Conservation (phyloP, 805 yeast species). For the Cyberlindnera xishuangbannaensis region DNA sequence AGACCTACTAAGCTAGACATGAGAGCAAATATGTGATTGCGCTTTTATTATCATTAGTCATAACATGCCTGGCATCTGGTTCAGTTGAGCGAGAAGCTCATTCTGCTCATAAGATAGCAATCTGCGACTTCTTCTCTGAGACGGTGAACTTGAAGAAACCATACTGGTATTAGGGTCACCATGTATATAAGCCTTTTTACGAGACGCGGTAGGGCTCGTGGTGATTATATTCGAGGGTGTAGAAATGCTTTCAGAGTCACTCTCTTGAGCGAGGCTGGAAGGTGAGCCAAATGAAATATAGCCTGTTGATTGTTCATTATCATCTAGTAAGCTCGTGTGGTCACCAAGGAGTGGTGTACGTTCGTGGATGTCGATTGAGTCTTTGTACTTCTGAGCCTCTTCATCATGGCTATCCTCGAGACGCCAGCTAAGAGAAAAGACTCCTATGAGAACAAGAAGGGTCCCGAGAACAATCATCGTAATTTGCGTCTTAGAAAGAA, state of each 20-base stretch:
- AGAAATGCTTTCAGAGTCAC: constrained; percentile 1
- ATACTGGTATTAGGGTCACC: constrained; percentile 3
- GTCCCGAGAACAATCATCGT: constrained; percentile 46
- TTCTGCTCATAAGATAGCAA: constrained; percentile 48
- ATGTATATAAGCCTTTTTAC: constrained; percentile 1
- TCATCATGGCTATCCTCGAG: constrained; percentile 26
- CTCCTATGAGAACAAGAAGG: constrained; percentile 46
- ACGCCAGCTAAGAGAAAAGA: constrained; percentile 57
- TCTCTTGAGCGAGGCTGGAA: constrained; percentile 6
- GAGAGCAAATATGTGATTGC: no score
- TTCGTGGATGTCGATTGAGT: constrained; percentile 16
- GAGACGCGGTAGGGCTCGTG: constrained; percentile 2
- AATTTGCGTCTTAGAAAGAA: constrained; percentile 30
- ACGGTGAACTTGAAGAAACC: constrained; percentile 3
- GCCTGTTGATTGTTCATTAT: constrained; percentile 15
- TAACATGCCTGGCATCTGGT: constrained; percentile 19
- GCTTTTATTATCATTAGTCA: background rate
- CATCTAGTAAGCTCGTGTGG: constrained; percentile 12
- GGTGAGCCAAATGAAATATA: constrained; percentile 39
- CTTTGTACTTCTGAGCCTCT: constrained; percentile 8
- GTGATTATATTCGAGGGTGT: no score
- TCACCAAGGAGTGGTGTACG: constrained; percentile 11
- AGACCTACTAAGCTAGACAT: no score
- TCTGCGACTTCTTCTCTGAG: constrained; percentile 25
- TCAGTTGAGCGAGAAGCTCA: constrained; percentile 42